Evolutionary conservation across 2,329 filamentous ascomycete genomes (phyloP).

Genomic region (Calonectria honghensis): DNA sequence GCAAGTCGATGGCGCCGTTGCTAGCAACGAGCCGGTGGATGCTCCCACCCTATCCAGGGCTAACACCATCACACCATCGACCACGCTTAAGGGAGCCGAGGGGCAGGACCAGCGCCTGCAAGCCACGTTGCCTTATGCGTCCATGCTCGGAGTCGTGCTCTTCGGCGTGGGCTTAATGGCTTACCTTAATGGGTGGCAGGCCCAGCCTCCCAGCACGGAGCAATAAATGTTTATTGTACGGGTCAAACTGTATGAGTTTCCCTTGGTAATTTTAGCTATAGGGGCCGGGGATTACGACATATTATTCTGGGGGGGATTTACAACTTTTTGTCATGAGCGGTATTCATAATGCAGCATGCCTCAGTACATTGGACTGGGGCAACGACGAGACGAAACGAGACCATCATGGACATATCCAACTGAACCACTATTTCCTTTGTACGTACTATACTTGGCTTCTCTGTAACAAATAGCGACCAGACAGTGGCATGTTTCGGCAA

Average conservation of each 20-base stretch:
- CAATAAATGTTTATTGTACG: conserved; percentile 54
- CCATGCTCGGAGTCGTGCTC: conserved; percentile 87
- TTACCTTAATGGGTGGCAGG: conserved; percentile 88
- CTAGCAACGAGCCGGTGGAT: conserved; percentile 61
- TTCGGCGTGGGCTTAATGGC: conserved; percentile 90
- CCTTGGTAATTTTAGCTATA: conserved; percentile 40
- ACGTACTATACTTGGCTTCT: conserved; percentile 54
- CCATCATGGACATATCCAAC: conserved; percentile 58
- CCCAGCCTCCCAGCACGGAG: conserved; percentile 58
- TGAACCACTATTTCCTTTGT: conserved; percentile 55
- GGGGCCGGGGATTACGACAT: conserved; percentile 46
- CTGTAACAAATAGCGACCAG: conserved; percentile 53
- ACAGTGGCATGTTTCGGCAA: conserved; percentile 42
- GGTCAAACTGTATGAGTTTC: conserved; percentile 46
- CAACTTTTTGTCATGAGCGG: conserved; percentile 55
- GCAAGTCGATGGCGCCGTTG: conserved; percentile 46
- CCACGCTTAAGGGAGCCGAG: conserved; percentile 62
- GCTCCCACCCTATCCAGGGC: conserved; percentile 67
- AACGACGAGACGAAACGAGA: conserved; percentile 58
- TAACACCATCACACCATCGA: conserved; percentile 69
- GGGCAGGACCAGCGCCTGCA: conserved; percentile 66
- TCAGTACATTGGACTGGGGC: conserved; percentile 54
- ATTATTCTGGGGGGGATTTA: conserved; percentile 49
- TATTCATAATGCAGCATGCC: conserved; percentile 58
- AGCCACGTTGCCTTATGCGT: conserved; percentile 83